Percentiles rank a stretch among this genome's conserved stretches.
phyloP scores from a whole-genome alignment of 768 basidiomycete genomes.

The Boletus rubropictus region DNA sequence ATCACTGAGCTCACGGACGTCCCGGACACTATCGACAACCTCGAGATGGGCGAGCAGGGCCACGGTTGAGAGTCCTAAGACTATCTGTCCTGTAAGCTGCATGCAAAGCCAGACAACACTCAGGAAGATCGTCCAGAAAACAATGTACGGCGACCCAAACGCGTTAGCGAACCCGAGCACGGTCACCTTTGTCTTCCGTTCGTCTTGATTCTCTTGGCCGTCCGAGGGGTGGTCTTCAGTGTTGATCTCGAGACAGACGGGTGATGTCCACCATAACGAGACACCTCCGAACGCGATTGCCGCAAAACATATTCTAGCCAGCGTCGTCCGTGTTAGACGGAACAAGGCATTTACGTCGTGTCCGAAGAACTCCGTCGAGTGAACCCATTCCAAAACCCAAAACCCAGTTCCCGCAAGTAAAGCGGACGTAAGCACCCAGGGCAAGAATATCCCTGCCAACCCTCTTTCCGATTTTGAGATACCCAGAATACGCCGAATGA shows the following conservation, averaged over 20 bases:
- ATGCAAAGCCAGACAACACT: slow-evolving; percentile 47
- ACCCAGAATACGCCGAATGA: slow-evolving; percentile 50
- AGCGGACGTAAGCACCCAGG: slow-evolving; percentile 49
- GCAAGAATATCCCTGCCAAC: slow-evolving; percentile 58
- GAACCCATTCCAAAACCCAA: slow-evolving; percentile 82
- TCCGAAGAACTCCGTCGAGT: slow-evolving; percentile 47
- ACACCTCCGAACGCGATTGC: slow-evolving; percentile 50
- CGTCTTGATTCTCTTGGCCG: slow-evolving; percentile 16
- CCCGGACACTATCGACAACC: slow-evolving; percentile 73
- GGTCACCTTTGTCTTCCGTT: slow-evolving; percentile 40
- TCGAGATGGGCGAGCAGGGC: slow-evolving; percentile 77
- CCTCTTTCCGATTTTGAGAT: slow-evolving; percentile 74
- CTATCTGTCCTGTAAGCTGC: slow-evolving; percentile 80
- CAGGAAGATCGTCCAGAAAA: slow-evolving; percentile 72
- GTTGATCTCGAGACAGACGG: slow-evolving; percentile 68
- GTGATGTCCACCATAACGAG: slow-evolving; percentile 64
- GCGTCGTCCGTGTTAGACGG: slow-evolving; percentile 49
- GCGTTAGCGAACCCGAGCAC: slow-evolving; percentile 87
- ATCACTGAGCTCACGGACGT: slow-evolving; percentile 50
- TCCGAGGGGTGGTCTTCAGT: slow-evolving; percentile 18
- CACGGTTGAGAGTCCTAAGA: slow-evolving; percentile 56
- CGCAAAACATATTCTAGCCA: slow-evolving; percentile 53
- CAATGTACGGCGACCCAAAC: slow-evolving; percentile 80
- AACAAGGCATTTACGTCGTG: slow-evolving; percentile 39
- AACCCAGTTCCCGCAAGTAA: slow-evolving; percentile 55